Base-by-base conservation (phyloP, 768 basidiomycete genomes). In the Calocybe indica region DNA sequence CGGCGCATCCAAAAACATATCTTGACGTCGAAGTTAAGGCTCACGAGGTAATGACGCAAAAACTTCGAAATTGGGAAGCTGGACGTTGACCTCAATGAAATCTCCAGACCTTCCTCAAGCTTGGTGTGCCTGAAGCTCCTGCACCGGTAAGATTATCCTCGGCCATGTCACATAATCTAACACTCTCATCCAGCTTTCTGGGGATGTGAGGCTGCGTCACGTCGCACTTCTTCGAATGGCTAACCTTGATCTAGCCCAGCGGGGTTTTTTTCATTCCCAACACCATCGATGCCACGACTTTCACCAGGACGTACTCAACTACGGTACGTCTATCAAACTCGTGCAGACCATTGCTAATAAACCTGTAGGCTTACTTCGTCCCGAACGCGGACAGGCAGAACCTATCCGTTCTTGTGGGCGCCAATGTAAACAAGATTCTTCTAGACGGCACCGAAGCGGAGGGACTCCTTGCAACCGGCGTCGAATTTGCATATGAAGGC, bases 391-490 rank as follows among this genome's bases (percentile, higher is more conserved):
- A 43, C 8, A 30, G 42, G n/a, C 22, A 12, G 10, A 43, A 43
- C 30, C 22, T 43, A 5, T 43, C 42, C 29, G 28, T 43, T 15
- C 42, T 43, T 15, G 28, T 43, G 32, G 31, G 45, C 36, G 38
- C 51, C 48, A 50, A 46, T 29, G 49, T 50, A 12, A 37, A 50
- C 45, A 50, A 45, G 40, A 39, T 50, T 15, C 29, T 50, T 22
- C 2, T 34, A 13, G 45, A 33, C 5, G 34, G 37, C 28, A 32
- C 33, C 1, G 22, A 40, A 30, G 5, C 42, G 28, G 32, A 34
- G 11, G 45, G 32, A 31, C 29, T 50, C 6, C 12, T 46, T 29
- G 39, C 33, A 6, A 46, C 32, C 36, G 45, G 45, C 11, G 49
- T 50, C 2, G 49, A 50, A 31, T 43, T 46, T 22, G 28, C 11